Evolutionary conservation across 129 eudicot genomes (phyloP), one percentile per base, ranked within the genome.

Genomic region (Flaveria trinervia): DNA sequence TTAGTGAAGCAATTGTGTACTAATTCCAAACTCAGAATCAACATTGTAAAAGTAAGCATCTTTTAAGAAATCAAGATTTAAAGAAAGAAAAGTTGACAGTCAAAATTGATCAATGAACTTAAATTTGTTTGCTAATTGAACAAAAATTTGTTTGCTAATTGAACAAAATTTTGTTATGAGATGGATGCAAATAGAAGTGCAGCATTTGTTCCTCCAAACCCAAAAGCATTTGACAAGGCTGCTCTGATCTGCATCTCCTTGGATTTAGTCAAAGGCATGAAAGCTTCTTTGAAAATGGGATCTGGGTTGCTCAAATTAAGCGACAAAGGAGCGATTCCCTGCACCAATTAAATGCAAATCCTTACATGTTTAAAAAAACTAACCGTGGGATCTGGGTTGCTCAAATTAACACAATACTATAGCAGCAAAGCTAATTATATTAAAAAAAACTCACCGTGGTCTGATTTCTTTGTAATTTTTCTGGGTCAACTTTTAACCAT

Each of bases 161-260:
- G 5, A 70, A 78, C 44, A 77, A 56, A 0, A 57, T 70, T 70
- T 46, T 2, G 17, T 69, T 70, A 78, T 69, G 79, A 45, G 5
- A 81, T 26, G 50, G 83, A 80, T 64, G 96, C 78, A 82, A 94
- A 94, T 13, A 94, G 70, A 82, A 94, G 82, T 55, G 96, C 89
- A 5, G 96, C 85, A 78, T 91, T 91, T 64, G 96, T 94, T 84
- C 99, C 99, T 51, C 99, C 99, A 71, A 94, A 94, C 67, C 99
- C 99, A 44, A 91, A 94, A 22, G 99, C 93, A 77, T 94, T 94
- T 69, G 99, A 89, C 78, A 94, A 26, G 61, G 96, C 97, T 13
- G 92, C 96, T 79, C 69, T 84, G 49, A 91, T 86, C 50, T 59
- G 68, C 93, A 89, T 87, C 80, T 85, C 72, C 77, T 86, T 89